A percentile compares a stretch with the other conserved stretches of the same genome.
Conservation (phyloP, 768 basidiomycete species). For the Myochromella boudieri region DNA sequence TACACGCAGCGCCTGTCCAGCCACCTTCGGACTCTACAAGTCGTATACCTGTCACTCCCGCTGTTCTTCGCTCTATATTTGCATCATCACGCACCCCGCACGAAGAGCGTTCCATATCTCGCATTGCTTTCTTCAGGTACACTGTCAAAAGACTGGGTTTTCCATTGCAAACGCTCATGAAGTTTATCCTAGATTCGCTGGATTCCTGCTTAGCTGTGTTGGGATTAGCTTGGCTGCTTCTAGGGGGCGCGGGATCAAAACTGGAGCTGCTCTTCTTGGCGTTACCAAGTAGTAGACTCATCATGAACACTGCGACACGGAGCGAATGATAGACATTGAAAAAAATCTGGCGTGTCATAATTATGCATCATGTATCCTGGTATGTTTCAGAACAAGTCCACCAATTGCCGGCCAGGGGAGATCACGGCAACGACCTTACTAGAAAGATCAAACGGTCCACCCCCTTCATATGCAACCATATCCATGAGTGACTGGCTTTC, state of each 20-base stretch:
- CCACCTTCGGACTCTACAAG: slow-evolving; percentile 48
- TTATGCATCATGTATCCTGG: slow-evolving; percentile 2
- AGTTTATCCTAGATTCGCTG: slow-evolving; percentile 59
- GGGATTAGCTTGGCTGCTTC: slow-evolving; percentile 77
- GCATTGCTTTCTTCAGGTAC: slow-evolving; percentile 85
- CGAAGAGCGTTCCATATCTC: slow-evolving; percentile 82
- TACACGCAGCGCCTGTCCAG: slow-evolving; percentile 27
- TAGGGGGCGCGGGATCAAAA: slow-evolving; percentile 65
- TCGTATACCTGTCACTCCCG: slow-evolving; percentile 81
- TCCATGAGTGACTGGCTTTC: slow-evolving; percentile 41
- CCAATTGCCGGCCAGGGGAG: slow-evolving; percentile 45
- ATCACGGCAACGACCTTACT: slow-evolving; percentile 59
- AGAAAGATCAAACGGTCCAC: slow-evolving; percentile 52
- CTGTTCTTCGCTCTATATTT: slow-evolving; percentile 80
- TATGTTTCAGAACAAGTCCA: slow-evolving; percentile 46
- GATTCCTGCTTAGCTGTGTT: slow-evolving; percentile 80
- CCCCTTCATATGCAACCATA: slow-evolving; percentile 60
- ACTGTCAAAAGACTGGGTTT: slow-evolving; percentile 9
- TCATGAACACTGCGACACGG: slow-evolving; percentile 15
- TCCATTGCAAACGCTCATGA: not conserved
- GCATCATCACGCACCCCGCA: slow-evolving; percentile 79
- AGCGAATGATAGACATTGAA: slow-evolving; percentile 24
- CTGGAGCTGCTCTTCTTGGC: slow-evolving; percentile 65
- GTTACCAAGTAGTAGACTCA: slow-evolving; percentile 38
- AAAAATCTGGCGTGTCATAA: slow-evolving; percentile 25